Evolutionary conservation across 2,329 filamentous ascomycete species (phyloP), one percentile per base, ranked within the genome.

Genomic region (Xylaria sp.): DNA sequence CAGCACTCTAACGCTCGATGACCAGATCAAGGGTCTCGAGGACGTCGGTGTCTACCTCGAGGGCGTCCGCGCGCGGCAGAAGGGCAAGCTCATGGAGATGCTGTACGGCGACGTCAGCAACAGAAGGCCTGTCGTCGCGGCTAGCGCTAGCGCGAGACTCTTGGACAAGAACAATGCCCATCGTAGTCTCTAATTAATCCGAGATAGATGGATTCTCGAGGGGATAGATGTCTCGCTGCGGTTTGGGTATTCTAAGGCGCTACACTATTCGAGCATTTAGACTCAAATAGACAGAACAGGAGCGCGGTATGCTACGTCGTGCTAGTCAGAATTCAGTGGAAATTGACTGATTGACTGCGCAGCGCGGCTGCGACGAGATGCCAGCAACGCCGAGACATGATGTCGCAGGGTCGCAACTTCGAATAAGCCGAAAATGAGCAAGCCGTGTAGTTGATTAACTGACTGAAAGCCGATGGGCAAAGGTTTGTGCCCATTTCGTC

Each of bases 1-100:
- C 12, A 92, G 87, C 65, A 91, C 87, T 25, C 80, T 94, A 17
- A 88, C 88, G 1, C 83, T 97, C 17, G 91, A 94, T 64, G 91
- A 94, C 71, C 94, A 98, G 80, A 92, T 98, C 69, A 82, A 83
- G 46, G 93, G 94, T 4, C 77, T 98, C 19, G 89, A 92, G 70
- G 89, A 90, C 23, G 94, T 92, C 3, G 91, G 93, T 69, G 84
- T 84, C 12, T 91, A 96, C 73, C 82, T 98, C 9, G 89, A 90
- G 65, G 86, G 83, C 8, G 87, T 96, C 38, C 82, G 94, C 42
- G 86, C 92, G 67, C 84, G 85, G 68, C 94, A 97, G 79, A 95
- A 94, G 81, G 86, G 87, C 61, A 92, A 92, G 77, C 81, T 95
- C 70, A 87, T 95, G 84, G 89, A 94, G 78, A 87, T 91, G 77